These are phyloP conservation scores for Marasmius oreades DNA, from an alignment of 1,284 basidiomycete genomes.

Conservation along the genomic window DNA sequence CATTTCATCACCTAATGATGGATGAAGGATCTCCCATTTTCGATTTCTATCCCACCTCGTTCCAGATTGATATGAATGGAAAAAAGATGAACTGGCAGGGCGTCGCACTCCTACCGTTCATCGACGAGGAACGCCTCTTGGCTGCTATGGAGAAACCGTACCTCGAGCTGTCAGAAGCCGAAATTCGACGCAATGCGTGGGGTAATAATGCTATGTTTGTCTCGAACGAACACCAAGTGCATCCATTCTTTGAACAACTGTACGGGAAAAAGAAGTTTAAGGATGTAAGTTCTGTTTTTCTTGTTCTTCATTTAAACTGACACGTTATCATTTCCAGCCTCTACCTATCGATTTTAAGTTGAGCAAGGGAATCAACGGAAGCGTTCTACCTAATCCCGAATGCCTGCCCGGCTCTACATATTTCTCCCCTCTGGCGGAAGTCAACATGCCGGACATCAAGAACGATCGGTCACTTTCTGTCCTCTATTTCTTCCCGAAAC, in stretches of 20 bases:
- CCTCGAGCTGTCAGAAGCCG: slow-evolving; percentile 74
- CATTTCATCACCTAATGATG: slow-evolving; percentile 89
- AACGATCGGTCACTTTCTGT: slow-evolving; percentile 88
- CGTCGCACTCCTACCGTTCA: slow-evolving; percentile 94
- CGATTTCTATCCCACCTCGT: slow-evolving; percentile 93
- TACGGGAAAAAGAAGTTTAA: slow-evolving; percentile 86
- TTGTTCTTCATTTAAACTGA: slow-evolving; percentile 1
- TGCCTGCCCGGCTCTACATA: slow-evolving; percentile 93
- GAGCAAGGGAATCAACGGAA: slow-evolving; percentile 81
- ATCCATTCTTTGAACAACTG: slow-evolving; percentile 82
- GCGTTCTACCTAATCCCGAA: slow-evolving; percentile 78
- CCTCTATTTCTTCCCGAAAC: slow-evolving; percentile 87
- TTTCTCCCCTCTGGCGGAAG: slow-evolving; percentile 64
- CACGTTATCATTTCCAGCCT: slow-evolving; percentile 40
- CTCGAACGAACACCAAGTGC: slow-evolving; percentile 81
- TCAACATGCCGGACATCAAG: slow-evolving; percentile 73
- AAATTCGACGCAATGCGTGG: slow-evolving; percentile 81
- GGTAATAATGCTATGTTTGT: slow-evolving; percentile 87
- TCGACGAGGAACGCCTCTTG: slow-evolving; percentile 83
- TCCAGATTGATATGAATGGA: slow-evolving; percentile 99
- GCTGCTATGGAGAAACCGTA: slow-evolving; percentile 81
- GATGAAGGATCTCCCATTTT: slow-evolving; percentile 88
- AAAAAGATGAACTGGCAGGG: slow-evolving; percentile 99
- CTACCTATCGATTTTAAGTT: slow-evolving; percentile 64
- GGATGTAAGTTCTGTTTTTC: slow-evolving; percentile 53